Percentiles rank a stretch among this genome's conserved stretches.
Conservation (phyloP, 768 basidiomycete genomes). For the Agrocybe pediades region DNA sequence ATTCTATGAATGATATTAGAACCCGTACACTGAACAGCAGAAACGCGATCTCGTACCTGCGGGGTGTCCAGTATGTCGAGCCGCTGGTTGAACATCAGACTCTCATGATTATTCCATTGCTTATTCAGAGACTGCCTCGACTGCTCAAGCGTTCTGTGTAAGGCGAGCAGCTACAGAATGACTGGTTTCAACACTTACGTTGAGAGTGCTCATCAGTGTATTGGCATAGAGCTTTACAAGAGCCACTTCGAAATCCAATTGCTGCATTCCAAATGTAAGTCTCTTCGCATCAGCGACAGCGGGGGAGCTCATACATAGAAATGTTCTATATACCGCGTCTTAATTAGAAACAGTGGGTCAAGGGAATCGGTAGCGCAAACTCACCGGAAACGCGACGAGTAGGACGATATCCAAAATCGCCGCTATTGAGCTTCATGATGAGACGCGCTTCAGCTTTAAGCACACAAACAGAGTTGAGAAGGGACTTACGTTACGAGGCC, state of each 20-base stretch:
- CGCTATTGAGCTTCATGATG: conserved; percentile 14
- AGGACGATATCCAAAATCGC: conserved; percentile 17
- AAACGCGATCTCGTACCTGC: too few species aligned
- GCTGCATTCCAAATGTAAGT: conserved; percentile 4
- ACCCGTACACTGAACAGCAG: too few species aligned
- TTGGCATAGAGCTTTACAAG: conserved; percentile 21
- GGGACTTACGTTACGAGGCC: conserved; percentile 20
- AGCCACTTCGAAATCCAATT: conserved; percentile 20
- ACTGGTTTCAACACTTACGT: conserved; percentile 6
- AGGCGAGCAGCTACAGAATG: background rate
- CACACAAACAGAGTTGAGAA: background rate
- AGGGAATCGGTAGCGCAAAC: background rate
- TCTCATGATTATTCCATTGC: background rate
- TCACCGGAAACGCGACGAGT: conserved; percentile 15
- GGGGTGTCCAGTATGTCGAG: background rate
- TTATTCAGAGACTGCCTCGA: background rate
- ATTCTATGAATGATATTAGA: too few species aligned
- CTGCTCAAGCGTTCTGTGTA: background rate
- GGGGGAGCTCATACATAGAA: conserved; percentile 9
- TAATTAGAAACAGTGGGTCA: background rate
- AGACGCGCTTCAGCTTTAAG: background rate
- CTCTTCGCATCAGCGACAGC: background rate
- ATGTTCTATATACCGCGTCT: background rate
- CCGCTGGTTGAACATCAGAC: background rate
- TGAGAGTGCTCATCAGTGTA: conserved; percentile 19